These are phyloP conservation scores for Nemania serpens DNA, from an alignment of 2,329 filamentous ascomycete species.

Conservation along the genomic window DNA sequence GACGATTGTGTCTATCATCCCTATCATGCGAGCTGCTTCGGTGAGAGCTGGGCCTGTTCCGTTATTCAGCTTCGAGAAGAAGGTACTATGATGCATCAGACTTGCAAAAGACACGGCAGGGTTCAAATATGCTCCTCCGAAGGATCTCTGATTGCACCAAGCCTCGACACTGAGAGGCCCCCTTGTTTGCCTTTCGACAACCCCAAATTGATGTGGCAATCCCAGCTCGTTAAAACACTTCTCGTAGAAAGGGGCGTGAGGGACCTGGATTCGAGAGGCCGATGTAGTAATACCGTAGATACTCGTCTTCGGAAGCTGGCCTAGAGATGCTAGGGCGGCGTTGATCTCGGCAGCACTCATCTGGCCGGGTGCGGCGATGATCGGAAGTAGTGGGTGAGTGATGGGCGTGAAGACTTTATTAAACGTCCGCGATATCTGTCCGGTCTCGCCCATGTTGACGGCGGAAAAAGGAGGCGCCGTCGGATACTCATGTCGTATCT, in stretches of 20 bases:
- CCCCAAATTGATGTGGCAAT: conserved; percentile 80
- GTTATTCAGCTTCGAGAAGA: conserved; percentile 56
- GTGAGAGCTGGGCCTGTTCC: conserved; percentile 64
- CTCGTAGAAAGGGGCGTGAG: conserved; percentile 83
- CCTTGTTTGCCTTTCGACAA: conserved; percentile 71
- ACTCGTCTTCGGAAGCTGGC: conserved; percentile 77
- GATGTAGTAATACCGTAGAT: conserved; percentile 81
- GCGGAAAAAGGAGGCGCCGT: conserved; percentile 76
- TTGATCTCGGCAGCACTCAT: conserved; percentile 87
- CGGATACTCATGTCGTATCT: conserved; percentile 70
- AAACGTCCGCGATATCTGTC: conserved; percentile 80
- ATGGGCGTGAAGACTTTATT: conserved; percentile 89
- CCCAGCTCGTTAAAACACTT: conserved; percentile 82
- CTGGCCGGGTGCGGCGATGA: conserved; percentile 84
- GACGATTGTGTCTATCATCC: conserved; percentile 81
- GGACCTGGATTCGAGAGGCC: conserved; percentile 64
- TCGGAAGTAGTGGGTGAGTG: conserved; percentile 80
- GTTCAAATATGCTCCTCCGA: conserved; percentile 82
- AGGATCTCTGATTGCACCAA: conserved; percentile 73
- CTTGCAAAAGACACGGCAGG: conserved; percentile 67
- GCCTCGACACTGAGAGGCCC: conserved; percentile 70
- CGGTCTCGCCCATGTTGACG: conserved; percentile 86
- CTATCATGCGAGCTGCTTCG: conserved; percentile 77
- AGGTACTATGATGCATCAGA: conserved; percentile 61
- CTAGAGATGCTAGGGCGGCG: conserved; percentile 74